These are phyloP conservation scores for Fraxinus pennsylvanica DNA, from an alignment of 257 asterid species.

Conservation along the genomic window DNA sequence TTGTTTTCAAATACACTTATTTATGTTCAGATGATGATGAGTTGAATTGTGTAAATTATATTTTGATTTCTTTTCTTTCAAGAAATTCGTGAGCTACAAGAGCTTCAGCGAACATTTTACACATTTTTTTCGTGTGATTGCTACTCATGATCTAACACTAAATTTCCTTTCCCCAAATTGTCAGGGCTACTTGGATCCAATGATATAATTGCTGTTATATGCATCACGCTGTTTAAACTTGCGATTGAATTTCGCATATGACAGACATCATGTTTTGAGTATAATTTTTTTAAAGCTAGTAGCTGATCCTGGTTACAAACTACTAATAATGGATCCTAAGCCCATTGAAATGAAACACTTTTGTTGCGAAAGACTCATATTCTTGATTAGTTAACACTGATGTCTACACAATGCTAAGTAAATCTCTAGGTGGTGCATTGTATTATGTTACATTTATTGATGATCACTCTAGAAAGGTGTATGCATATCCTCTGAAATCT, in stretches of 20 bases:
- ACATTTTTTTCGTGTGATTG: constrained; percentile 71
- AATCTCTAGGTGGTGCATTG: too few species aligned
- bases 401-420: too few species aligned
- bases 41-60: background rate
- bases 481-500: too few species aligned
- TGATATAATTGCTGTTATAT: too few species aligned
- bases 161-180: too few species aligned
- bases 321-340: background rate
- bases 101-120: constrained; percentile 75
- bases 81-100: constrained; percentile 95
- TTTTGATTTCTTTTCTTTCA: constrained; percentile 30
- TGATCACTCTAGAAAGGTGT: too few species aligned
- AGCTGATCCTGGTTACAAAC: background rate
- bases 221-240: too few species aligned
- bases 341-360: background rate
- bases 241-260: background rate
- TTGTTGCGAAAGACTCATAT: background rate
- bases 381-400: too few species aligned
- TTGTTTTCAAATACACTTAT: background rate
- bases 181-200: too few species aligned
- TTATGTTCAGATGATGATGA: background rate
- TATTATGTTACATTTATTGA: too few species aligned
- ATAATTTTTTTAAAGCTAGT: background rate
- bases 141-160: too few species aligned
- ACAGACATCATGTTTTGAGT: background rate